Evolutionary conservation across 352 stramenopile species (phyloP), one percentile per base, ranked within the genome.

Genomic region (Pythium oligandrum): DNA sequence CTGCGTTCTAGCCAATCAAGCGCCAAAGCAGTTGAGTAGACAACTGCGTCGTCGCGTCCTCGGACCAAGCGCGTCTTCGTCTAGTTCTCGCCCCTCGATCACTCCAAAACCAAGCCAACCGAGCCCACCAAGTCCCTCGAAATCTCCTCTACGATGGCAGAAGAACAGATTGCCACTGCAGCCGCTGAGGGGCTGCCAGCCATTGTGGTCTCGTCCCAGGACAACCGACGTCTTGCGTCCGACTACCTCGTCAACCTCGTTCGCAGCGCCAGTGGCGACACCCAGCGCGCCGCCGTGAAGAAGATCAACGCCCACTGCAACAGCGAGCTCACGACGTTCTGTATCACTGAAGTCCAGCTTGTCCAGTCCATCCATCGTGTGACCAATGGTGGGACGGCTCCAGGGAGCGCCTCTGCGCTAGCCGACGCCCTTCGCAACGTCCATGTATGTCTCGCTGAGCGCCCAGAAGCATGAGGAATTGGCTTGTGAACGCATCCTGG

Each of bases 171-270:
- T 26, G 17, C 17, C 17, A 26, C 17, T 26, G 17, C 17, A 26
- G 17, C 17, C 17, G 17, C 17, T 26, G 17, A 26, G 17, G 17
- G 0, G 17, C 17, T 26, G 17, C 17, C 17, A 26, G 17, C 17
- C 17, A 26, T 26, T 26, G 17, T 26, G 17, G 17, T 26, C 17
- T 0, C 17, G 17, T 26, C 17, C 17, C 17, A 26, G 17, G 17
- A 26, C 17, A 26, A 77, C 3, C 3, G 10, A 40, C 40, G 40
- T 49, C 42, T 9, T 8, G 33, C 26, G 48, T 12, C 34, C 31
- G 38, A 45, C 48, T 12, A 45, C 30, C 5, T 55, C 49, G 26
- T 33, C 38, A 40, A 55, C 31, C 17, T 47, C 49, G 12, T 55
- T 42, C 38, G 38, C 12, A 12, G 12, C 34, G 49, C 36, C 17